Conservation (phyloP, 345 rosid species). For the Psidium guajava region DNA sequence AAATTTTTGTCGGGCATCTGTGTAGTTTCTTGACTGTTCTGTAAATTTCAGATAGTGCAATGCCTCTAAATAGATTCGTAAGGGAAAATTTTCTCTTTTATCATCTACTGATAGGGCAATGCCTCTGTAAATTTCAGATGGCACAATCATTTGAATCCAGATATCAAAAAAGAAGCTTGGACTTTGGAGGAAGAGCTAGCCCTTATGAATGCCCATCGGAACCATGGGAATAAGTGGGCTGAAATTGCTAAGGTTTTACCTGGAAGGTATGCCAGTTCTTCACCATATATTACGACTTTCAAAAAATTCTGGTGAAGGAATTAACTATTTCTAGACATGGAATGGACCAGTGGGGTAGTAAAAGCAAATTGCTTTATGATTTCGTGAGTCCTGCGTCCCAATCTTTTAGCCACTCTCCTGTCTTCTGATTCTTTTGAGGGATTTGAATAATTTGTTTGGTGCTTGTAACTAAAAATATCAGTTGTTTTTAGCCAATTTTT, state of each 20-base stretch:
- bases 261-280: constrained; percentile 59
- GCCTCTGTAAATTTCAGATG: constrained; percentile 45
- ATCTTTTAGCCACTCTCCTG: neutral
- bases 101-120: neutral
- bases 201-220: constrained; percentile 71
- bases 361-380: neutral
- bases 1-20: neutral
- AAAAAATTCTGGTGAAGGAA: neutral
- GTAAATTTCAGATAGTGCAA: neutral
- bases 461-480: neutral
- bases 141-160: constrained; percentile 99
- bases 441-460: neutral
- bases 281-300: neutral
- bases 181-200: constrained; percentile 73
- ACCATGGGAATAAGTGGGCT: constrained; percentile 93
- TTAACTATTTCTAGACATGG: neutral
- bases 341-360: neutral
- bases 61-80: neutral
- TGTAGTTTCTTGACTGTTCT: neutral
- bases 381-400: neutral
- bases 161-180: constrained; percentile 93
- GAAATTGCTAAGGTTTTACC: constrained; percentile 91
- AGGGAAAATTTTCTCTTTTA: neutral
- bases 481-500: neutral
- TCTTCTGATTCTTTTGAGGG: neutral